Evolutionary conservation across 2,329 filamentous ascomycete species (phyloP).

Genomic region (Lachnellula willkommii): DNA sequence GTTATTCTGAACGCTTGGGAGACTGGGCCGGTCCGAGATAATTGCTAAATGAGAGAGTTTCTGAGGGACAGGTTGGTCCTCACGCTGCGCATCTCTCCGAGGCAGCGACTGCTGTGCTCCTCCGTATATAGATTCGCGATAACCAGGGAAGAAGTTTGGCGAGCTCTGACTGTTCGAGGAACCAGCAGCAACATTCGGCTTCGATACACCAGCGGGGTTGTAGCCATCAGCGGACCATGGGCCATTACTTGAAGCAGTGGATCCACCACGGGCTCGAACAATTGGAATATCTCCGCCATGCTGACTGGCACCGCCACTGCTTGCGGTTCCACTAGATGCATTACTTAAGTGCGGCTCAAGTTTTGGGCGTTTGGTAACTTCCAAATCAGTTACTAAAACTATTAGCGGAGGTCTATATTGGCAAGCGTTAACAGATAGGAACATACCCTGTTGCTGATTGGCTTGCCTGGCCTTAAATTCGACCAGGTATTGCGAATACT

Average conservation of each 20-base stretch:
- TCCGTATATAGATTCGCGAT: constrained; percentile 28
- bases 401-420: neutral
- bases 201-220: constrained; percentile 11
- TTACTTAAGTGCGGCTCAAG: constrained; percentile 24
- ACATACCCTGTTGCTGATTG: constrained; percentile 49
- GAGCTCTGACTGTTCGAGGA: constrained; percentile 13
- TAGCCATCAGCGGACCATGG: constrained; percentile 21
- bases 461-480: constrained; percentile 74
- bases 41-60: constrained; percentile 16
- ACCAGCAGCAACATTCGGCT: constrained; percentile 6
- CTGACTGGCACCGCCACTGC: constrained; percentile 21
- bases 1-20: constrained; percentile 4
- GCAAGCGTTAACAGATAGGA: neutral
- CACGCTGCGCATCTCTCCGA: constrained; percentile 27
- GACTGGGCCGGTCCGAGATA: constrained; percentile 19
- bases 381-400: constrained; percentile 18
- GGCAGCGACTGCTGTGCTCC: constrained; percentile 17
- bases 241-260: constrained; percentile 16
- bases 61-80: constrained; percentile 14
- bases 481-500: constrained; percentile 66
- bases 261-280: constrained; percentile 19
- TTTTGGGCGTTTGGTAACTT: constrained; percentile 29
- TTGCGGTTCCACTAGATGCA: constrained; percentile 23
- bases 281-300: constrained; percentile 13
- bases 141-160: constrained; percentile 26